These are phyloP conservation scores for Annona cherimola DNA, from an alignment of 164 flowering plant genomes.

Conservation along the genomic window DNA sequence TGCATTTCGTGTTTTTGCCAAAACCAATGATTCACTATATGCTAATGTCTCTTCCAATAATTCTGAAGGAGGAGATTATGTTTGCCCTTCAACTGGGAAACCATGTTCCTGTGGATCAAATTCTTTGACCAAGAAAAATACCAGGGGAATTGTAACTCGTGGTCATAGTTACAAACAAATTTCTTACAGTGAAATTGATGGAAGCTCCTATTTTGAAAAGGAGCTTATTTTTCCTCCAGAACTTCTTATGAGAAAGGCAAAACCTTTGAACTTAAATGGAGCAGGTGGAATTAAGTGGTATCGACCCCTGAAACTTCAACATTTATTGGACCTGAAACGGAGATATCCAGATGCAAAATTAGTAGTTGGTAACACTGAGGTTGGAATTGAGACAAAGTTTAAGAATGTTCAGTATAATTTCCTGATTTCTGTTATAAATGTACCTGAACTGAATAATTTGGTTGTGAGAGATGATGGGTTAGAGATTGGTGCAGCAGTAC, in stretches of 20 bases:
- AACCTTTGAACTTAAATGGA: constrained; percentile 57
- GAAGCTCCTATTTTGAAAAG: constrained; percentile 60
- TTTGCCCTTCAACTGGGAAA: constrained; percentile 91
- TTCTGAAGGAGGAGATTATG: constrained; percentile 30
- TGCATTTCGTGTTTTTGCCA: constrained; percentile 93
- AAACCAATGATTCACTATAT: constrained; percentile 70
- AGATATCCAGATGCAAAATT: constrained; percentile 76
- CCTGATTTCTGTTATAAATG: constrained; percentile 55
- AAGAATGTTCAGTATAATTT: constrained; percentile 70
- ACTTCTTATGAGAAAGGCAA: constrained; percentile 56
- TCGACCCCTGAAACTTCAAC: constrained; percentile 60
- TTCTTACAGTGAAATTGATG: constrained; percentile 66
- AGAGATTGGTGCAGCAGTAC: constrained; percentile 86
- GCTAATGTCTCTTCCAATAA: constrained; percentile 32
- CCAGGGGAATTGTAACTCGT: constrained; percentile 11
- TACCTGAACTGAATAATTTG: constrained; percentile 72
- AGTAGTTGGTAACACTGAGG: constrained; percentile 85
- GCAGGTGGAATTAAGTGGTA: constrained; percentile 80
- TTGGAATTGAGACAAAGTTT: constrained; percentile 91
- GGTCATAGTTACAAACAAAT: constrained; percentile 28
- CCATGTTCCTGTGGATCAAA: constrained; percentile 80
- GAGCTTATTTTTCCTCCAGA: constrained; percentile 98
- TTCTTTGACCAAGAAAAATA: constrained; percentile 15
- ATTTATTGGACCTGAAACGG: constrained; percentile 62
- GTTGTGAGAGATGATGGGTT: constrained; percentile 64